Percentiles rank a stretch among this genome's conserved stretches.
Evolutionary conservation across 768 basidiomycete species (phyloP).

Genomic region (Mycena amicta): DNA sequence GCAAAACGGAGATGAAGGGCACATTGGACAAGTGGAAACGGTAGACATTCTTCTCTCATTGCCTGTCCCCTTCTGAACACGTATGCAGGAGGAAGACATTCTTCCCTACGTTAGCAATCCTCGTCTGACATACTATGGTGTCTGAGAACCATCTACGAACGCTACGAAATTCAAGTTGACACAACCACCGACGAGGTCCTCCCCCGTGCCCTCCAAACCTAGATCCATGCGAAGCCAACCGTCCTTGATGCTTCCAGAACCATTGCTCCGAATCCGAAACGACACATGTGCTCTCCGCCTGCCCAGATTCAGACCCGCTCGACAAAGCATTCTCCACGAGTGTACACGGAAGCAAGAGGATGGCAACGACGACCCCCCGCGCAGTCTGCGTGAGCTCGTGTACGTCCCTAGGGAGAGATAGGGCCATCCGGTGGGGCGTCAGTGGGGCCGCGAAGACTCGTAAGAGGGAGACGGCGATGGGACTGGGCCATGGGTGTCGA

Average conservation of each 20-base stretch:
- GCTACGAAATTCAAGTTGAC: conserved; percentile 37
- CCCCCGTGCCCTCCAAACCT: conserved; percentile 14
- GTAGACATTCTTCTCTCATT: conserved; percentile 20
- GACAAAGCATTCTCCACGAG: conserved; percentile 57
- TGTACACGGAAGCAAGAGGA: conserved; percentile 37
- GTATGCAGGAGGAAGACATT: conserved; percentile 17
- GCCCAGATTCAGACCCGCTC: conserved; percentile 54
- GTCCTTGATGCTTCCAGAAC: conserved; percentile 72
- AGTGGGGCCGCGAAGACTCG: conserved; percentile 53
- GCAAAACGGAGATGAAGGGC: conserved; percentile 32
- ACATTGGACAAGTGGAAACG: conserved; percentile 25
- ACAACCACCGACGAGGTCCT: conserved; percentile 37
- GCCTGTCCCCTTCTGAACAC: no score
- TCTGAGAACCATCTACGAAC: conserved; percentile 50
- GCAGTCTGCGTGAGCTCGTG: conserved; percentile 37
- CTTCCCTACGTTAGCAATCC: conserved; percentile 35
- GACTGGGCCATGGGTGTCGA: conserved; percentile 52
- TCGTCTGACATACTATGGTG: conserved; percentile 23
- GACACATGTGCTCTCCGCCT: conserved; percentile 59
- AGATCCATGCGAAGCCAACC: conserved; percentile 23
- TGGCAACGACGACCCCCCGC: conserved; percentile 20
- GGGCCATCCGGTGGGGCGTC: conserved; percentile 29
- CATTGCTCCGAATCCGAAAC: no score
- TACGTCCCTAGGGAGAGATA: conserved; percentile 19
- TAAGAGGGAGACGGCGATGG: conserved; percentile 36